A percentile compares a stretch with the other conserved stretches of the same genome.
Evolutionary conservation across 306 rosid species (phyloP).

Genomic region (Begonia loranthoides): DNA sequence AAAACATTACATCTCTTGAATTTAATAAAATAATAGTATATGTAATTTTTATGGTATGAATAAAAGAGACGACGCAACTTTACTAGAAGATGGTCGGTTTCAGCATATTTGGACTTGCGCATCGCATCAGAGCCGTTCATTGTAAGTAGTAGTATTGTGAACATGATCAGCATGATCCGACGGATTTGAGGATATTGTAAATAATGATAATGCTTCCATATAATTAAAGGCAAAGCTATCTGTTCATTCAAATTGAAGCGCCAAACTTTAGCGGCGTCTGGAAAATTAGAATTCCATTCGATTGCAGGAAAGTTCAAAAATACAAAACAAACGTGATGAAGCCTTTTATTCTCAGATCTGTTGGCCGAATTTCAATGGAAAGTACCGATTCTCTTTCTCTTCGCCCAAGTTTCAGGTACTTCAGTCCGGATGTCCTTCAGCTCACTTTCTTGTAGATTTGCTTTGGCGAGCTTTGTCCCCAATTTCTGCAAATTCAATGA

Average conservation of each 20-base stretch:
- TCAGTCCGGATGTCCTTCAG: neutral
- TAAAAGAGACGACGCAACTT: no score
- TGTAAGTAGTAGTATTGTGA: no score
- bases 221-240: no score
- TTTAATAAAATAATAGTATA: no score
- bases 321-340: neutral
- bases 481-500: neutral
- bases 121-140: no score
- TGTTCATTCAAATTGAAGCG: conserved; percentile 9
- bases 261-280: conserved; percentile 36
- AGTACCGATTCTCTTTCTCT: neutral
- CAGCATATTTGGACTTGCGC: no score
- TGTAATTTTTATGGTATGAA: no score
- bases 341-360: neutral
- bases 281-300: conserved; percentile 18
- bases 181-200: no score
- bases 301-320: conserved; percentile 4
- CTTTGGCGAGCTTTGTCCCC: neutral
- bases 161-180: no score
- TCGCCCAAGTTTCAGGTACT: conserved; percentile 16
- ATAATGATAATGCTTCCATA: no score
- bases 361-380: neutral
- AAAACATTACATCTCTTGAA: no score
- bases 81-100: no score
- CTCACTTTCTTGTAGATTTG: neutral